Base-by-base conservation (phyloP, 2,329 filamentous ascomycete genomes). In the Samsoniella hepiali region DNA sequence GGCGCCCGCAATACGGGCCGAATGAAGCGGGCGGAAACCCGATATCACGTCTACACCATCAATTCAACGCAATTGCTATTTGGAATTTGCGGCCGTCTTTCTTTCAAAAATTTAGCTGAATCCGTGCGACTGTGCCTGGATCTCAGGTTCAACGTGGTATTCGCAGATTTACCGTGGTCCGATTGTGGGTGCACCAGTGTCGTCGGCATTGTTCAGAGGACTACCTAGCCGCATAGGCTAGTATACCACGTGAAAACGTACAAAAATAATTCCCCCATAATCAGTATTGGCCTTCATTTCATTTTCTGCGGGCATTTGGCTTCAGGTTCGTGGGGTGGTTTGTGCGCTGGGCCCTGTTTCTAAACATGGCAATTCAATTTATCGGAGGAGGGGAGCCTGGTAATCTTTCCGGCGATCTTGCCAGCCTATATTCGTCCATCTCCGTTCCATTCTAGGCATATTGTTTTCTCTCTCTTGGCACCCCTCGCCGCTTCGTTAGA, bases 331-430 rank as follows among this genome's bases (percentile, higher is more conserved):
- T 34, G 42, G 27, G 17, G 36, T 56, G 53, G 53, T 42, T 31
- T 56, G 53, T 55, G 51, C 51, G 51, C 22, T 55, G 51, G 51
- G n/a, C 32, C 22, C 50, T 22, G 34, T 55, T n/a, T 45, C 29
- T 31, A 51, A 53, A 13, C 50, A 36, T 10, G 34, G 38, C 53
- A 38, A 56, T 56, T 34, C 42, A 51, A 56, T 56, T 31, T 56
- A 56, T 56, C 53, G 53, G 53, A 55, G 22, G 27, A 27, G 27
- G 38, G 49, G 49, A 36, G 49, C 49, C 53, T 44, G 53, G 38
- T n/a, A 56, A 56, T 56, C 36, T 56, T 31, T 56, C 53, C 53
- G 53, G 53, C 36, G 53, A 56, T 56, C 53, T 31, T 56, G 17
- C n/a, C 9, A 17, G 29, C 36, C 27, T 15, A 56, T 8, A 22